These are phyloP conservation scores for Orychophragmus violaceus DNA, from an alignment of 345 rosid species.

Conservation along the genomic window DNA sequence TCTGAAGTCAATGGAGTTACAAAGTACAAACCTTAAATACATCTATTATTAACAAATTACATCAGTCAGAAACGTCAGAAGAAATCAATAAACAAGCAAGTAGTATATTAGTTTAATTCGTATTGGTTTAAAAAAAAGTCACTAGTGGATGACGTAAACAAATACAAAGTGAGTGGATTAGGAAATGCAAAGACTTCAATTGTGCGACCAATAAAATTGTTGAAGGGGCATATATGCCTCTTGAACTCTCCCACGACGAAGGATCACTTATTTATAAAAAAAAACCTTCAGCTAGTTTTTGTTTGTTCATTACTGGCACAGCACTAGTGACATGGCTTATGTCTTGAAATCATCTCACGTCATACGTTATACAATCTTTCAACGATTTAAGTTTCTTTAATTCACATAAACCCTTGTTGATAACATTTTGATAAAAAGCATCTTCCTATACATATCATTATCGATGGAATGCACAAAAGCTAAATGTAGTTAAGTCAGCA, in stretches of 20 bases:
- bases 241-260: conserved; percentile 26
- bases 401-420: not conserved
- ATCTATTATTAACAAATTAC: not conserved
- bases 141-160: conserved; percentile 19
- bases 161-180: conserved; percentile 24
- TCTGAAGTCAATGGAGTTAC: conserved; percentile 24
- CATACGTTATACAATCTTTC: not conserved
- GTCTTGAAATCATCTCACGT: not conserved
- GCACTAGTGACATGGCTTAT: conserved; percentile 1
- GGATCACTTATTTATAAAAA: conserved; percentile 11
- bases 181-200: not conserved
- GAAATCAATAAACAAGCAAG: conserved; percentile 12
- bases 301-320: conserved; percentile 21
- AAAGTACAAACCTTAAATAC: not conserved
- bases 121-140: not conserved
- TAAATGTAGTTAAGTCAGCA: conserved; percentile 14
- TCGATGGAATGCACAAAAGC: conserved; percentile 12
- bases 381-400: not conserved
- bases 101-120: not conserved
- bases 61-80: conserved; percentile 15
- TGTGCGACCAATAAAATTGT: conserved; percentile 22
- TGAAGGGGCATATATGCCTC: conserved; percentile 39
- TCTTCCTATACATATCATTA: not conserved
- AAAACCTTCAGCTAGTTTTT: not conserved
- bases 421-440: not conserved